Conservation (phyloP, 768 basidiomycete genomes). For the Boletales sp. region DNA sequence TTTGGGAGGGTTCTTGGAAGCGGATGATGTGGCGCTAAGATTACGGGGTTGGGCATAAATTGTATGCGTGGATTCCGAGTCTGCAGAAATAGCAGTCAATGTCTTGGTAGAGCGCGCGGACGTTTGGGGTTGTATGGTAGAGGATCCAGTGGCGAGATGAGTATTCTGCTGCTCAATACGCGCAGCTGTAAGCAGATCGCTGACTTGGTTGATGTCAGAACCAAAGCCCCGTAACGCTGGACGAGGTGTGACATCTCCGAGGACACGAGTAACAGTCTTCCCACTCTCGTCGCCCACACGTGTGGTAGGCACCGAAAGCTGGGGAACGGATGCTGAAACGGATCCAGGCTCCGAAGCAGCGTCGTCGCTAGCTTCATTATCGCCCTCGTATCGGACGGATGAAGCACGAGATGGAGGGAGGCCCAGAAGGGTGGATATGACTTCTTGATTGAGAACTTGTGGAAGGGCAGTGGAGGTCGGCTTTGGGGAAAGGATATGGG, state of each 20-base stretch:
- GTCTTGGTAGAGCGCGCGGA: constrained; percentile 1
- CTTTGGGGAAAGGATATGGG: constrained; percentile 52
- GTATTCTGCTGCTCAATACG: constrained; percentile 16
- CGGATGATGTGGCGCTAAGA: constrained; percentile 5
- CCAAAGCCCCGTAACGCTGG: constrained; percentile 38
- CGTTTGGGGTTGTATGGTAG: constrained; percentile 4
- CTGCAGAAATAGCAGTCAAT: background rate
- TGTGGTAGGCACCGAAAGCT: constrained; percentile 25
- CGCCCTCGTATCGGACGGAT: constrained; percentile 51
- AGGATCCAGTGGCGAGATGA: constrained; percentile 2
- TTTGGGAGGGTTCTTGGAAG: constrained; percentile 19
- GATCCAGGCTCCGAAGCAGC: constrained; percentile 37
- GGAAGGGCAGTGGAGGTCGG: constrained; percentile 51
- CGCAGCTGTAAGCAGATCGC: constrained; percentile 25
- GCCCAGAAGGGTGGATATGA: constrained; percentile 63
- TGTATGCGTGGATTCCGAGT: constrained; percentile 9
- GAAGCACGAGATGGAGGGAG: constrained; percentile 39
- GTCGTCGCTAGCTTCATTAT: constrained; percentile 45
- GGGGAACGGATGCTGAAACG: constrained; percentile 39
- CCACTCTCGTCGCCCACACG: constrained; percentile 9
- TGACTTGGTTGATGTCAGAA: constrained; percentile 31
- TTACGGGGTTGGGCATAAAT: constrained; percentile 14
- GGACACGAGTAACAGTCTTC: constrained; percentile 17
- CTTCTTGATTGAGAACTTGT: constrained; percentile 69
- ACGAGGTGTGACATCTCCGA: constrained; percentile 61